Conservation (phyloP, 2,329 filamentous ascomycete genomes). For the Colletotrichum brevisporum region DNA sequence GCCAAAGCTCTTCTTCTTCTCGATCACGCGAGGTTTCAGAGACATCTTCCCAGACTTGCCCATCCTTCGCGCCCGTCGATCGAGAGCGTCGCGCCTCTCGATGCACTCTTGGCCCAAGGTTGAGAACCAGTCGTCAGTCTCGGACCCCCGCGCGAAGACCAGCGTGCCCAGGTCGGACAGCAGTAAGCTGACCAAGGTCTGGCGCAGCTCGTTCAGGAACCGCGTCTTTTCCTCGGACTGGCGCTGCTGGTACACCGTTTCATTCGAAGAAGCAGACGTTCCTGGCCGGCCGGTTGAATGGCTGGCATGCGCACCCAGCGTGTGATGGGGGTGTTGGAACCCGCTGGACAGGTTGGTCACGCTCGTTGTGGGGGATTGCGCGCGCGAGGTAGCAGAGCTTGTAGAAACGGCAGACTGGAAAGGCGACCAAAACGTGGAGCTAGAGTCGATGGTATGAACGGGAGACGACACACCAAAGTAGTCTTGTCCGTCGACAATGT, state of each 20-base stretch:
- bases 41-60: slow-evolving; percentile 57
- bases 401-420: slow-evolving; percentile 80
- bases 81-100: slow-evolving; percentile 70
- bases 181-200: slow-evolving; percentile 85
- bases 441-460: slow-evolving; percentile 79
- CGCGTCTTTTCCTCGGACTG: slow-evolving; percentile 78
- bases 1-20: slow-evolving; percentile 78
- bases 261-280: slow-evolving; percentile 77
- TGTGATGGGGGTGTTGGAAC: slow-evolving; percentile 59
- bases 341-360: slow-evolving; percentile 69
- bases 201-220: slow-evolving; percentile 84
- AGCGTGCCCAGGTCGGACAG: slow-evolving; percentile 91
- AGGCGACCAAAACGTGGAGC: slow-evolving; percentile 90
- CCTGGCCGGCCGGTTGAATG: slow-evolving; percentile 70
- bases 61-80: slow-evolving; percentile 60
- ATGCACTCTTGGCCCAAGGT: slow-evolving; percentile 77
- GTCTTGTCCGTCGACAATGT: slow-evolving; percentile 78
- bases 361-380: slow-evolving; percentile 74
- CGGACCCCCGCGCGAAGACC: slow-evolving; percentile 89
- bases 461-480: slow-evolving; percentile 79
- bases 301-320: slow-evolving; percentile 61
- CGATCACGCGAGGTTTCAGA: slow-evolving; percentile 66
- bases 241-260: slow-evolving; percentile 74
- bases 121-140: slow-evolving; percentile 91
- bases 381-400: slow-evolving; percentile 70